Base-by-base conservation (phyloP, 2,329 filamentous ascomycete genomes). In the Penicillium rolfsii region DNA sequence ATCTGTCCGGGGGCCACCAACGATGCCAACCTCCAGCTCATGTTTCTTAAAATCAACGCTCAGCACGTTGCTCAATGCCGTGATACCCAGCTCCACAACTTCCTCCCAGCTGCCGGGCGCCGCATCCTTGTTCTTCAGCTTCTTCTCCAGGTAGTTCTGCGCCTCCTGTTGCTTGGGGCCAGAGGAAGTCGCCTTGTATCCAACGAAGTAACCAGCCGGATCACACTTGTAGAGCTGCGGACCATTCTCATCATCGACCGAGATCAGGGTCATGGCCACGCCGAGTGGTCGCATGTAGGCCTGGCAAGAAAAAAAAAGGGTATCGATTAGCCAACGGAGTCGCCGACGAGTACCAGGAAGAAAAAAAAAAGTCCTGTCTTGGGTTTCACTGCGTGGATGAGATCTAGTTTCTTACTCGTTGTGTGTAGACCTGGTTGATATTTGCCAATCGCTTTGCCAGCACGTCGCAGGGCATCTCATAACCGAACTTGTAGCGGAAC, bases 21-120 rank as follows among this genome's bases (percentile, higher is more conserved):
- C 95, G 74, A 99, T 93, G 65, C 95, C 95, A 80, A 99, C 91
- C 82, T 99, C 95, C 77, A 99, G 89, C 84, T 99, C 95, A 71
- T 91, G 91, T 85, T 98, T 98, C 87, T 99, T 99, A 85, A 99
- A 99, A 79, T 99, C 95, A 79, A 98, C 96, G 80, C 94, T 97
- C 67, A 99, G 85, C 62, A 99, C 93, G 38, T 91, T 96, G 86
- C 93, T 97, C 78, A 99, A 82, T 6, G 95, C 94, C 48, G 92
- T 91, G 78, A 99, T 99, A 61, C 91, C 95, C 72, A 98, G 85
- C 84, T 99, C 95, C 53, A 99, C 94, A 52, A 99, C 95, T 63
- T 99, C 95, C 79, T 97, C 91, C 95, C 95, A 99, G 74, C 83
- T 89, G 63, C 95, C 95, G 60, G 95, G 90, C 38, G 94, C 95